Conservation (phyloP, 345 rosid genomes). For the Populus nigra region DNA sequence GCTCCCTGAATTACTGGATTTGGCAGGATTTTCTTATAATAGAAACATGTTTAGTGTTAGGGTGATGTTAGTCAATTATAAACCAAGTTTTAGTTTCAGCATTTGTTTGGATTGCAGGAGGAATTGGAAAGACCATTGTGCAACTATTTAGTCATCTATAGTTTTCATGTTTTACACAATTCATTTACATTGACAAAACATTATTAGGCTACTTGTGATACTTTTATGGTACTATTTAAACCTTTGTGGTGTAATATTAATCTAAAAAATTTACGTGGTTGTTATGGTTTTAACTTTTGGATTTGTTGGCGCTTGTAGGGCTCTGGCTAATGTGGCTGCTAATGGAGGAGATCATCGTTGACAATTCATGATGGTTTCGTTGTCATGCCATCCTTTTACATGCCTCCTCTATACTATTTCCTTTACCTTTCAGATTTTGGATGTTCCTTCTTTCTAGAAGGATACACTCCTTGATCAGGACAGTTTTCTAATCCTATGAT, state of each 20-base stretch:
- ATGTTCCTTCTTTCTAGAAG: slow-evolving; percentile 20
- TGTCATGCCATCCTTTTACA: slow-evolving; percentile 7
- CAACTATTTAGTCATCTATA: not conserved
- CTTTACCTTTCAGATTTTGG: slow-evolving; percentile 27
- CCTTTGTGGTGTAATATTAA: not conserved
- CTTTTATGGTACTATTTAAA: not conserved
- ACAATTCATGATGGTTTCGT: slow-evolving; percentile 16
- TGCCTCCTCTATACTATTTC: slow-evolving; percentile 12
- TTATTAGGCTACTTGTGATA: not conserved
- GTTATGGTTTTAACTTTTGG: slow-evolving; percentile 14
- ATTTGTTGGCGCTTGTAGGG: slow-evolving; percentile 43
- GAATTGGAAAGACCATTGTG: not conserved
- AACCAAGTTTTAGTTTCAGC: not conserved
- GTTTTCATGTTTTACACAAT: not conserved
- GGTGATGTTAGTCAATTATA: not conserved
- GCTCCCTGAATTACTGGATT: not conserved
- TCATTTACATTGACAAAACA: not conserved
- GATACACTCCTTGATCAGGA: slow-evolving; percentile 25
- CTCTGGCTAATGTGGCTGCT: slow-evolving; percentile 36
- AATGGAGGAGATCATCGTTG: slow-evolving; percentile 50
- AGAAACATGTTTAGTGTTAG: not conserved
- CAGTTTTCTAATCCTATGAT: slow-evolving; percentile 15
- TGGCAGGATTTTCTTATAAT: not conserved
- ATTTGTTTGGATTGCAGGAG: not conserved
- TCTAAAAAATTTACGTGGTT: not conserved